A percentile compares a stretch with the other conserved stretches of the same genome.
phyloP scores from a whole-genome alignment of 805 yeast species.

The Yamadazyma phyllophila region DNA sequence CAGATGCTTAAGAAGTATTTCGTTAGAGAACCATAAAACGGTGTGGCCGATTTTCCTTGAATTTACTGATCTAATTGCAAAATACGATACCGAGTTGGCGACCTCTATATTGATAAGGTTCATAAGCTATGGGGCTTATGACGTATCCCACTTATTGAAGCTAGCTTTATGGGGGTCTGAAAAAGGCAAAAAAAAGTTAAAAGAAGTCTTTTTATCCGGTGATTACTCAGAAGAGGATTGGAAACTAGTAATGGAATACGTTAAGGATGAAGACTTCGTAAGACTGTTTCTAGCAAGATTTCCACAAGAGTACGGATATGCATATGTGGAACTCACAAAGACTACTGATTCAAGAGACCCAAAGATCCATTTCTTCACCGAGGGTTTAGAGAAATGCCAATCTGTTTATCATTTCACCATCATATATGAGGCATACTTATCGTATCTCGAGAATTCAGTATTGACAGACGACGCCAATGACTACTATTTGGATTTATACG shows the following conservation, averaged over 20 bases:
- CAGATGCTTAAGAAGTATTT: slow-evolving; percentile 5
- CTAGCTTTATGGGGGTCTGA: not conserved
- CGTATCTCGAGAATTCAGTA: slow-evolving; percentile 1
- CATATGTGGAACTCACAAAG: slow-evolving; percentile 45
- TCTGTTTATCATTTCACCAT: slow-evolving; percentile 62
- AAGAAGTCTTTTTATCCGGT: not conserved
- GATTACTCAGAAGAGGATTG: slow-evolving; percentile 17
- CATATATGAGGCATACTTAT: slow-evolving; percentile 55
- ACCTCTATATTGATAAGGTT: slow-evolving; percentile 6
- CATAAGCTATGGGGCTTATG: slow-evolving; percentile 10
- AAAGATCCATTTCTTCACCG: slow-evolving; percentile 40
- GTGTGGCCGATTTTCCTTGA: slow-evolving; percentile 52
- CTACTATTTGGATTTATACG: slow-evolving; percentile 45
- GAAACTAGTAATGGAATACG: slow-evolving; percentile 21
- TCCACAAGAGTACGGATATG: slow-evolving; percentile 58
- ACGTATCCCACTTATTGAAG: slow-evolving; percentile 8
- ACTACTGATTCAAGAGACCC: slow-evolving; percentile 26
- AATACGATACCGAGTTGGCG: not conserved
- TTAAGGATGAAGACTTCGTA: slow-evolving; percentile 15
- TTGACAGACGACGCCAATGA: slow-evolving; percentile 9
- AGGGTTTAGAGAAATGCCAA: slow-evolving; percentile 44
- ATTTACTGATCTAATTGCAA: slow-evolving; percentile 37
- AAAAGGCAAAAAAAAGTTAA: not conserved
- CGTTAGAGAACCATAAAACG: slow-evolving; percentile 3
- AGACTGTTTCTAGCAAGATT: slow-evolving; percentile 27